Evolutionary conservation across 352 stramenopile genomes (phyloP).

Genomic region (Phytophthora fragariae): DNA sequence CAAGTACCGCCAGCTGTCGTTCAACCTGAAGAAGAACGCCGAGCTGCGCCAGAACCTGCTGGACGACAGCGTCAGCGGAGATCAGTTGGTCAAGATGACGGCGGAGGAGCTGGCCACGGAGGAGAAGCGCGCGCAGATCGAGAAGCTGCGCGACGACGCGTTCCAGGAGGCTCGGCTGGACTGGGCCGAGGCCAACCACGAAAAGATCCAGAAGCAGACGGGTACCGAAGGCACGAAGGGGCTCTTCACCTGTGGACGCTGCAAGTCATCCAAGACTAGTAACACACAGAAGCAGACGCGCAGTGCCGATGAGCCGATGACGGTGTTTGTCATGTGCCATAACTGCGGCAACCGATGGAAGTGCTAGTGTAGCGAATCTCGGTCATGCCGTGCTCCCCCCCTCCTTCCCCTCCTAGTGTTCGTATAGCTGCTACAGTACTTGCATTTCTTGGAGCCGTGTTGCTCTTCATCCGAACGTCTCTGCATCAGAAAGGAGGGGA

Average conservation of each 20-base stretch:
- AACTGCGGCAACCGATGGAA: conserved; percentile 98
- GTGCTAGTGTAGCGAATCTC: conserved; percentile 70
- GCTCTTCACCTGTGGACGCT: conserved; percentile 93
- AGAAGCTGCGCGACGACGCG: conserved; percentile 84
- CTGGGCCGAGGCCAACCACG: conserved; percentile 91
- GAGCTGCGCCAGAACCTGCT: conserved; percentile 81
- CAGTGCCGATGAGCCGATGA: conserved; percentile 98
- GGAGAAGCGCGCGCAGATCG: conserved; percentile 86
- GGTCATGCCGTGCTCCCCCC: conserved; percentile 14
- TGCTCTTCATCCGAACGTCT: conserved; percentile 24
- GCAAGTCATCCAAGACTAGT: conserved; percentile 96
- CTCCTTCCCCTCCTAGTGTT: conserved; percentile 2
- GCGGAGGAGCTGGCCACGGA: conserved; percentile 88
- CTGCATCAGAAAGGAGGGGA: conserved; percentile 27
- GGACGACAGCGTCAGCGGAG: conserved; percentile 67
- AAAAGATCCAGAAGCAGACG: conserved; percentile 93
- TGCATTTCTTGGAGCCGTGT: conserved; percentile 23
- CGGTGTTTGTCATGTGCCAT: conserved; percentile 96
- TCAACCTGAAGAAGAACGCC: conserved; percentile 93
- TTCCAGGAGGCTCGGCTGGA: conserved; percentile 89
- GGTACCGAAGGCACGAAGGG: conserved; percentile 77
- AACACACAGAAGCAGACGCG: conserved; percentile 98
- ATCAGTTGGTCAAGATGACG: conserved; percentile 85
- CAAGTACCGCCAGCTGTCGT: conserved; percentile 90
- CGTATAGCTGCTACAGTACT: conserved; percentile 26